These are phyloP conservation scores for Fusarium sp. DNA, from an alignment of 2,329 filamentous ascomycete genomes.

Conservation along the genomic window DNA sequence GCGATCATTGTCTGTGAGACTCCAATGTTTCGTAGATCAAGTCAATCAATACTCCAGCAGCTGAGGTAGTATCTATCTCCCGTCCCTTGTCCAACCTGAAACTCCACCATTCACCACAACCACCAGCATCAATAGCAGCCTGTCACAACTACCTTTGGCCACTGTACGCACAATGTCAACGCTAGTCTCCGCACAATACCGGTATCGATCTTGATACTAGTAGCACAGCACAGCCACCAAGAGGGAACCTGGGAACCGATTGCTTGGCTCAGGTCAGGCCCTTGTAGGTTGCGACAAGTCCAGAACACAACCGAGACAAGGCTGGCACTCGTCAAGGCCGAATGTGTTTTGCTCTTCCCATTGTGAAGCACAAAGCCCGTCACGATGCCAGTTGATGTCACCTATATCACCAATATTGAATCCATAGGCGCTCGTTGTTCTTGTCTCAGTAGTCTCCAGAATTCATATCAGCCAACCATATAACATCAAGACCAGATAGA, in stretches of 20 bases:
- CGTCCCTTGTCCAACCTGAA: constrained; percentile 43
- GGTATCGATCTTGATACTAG: constrained; percentile 43
- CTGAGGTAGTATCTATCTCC: not conserved
- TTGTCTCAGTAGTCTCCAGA: not conserved
- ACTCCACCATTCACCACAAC: constrained; percentile 35
- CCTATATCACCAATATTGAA: constrained; percentile 22
- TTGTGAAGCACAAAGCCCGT: constrained; percentile 31
- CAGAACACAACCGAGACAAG: constrained; percentile 31
- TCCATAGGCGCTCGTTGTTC: constrained; percentile 23
- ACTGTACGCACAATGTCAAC: not conserved
- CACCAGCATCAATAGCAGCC: constrained; percentile 15
- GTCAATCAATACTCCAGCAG: not conserved
- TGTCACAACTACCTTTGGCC: not conserved
- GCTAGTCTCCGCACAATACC: constrained; percentile 21
- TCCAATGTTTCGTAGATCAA: not conserved
- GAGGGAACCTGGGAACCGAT: constrained; percentile 4
- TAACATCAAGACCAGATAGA: constrained; percentile 23
- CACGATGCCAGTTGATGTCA: constrained; percentile 34
- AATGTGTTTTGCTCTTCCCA: constrained; percentile 13
- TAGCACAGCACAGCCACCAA: constrained; percentile 5
- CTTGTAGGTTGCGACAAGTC: constrained; percentile 22
- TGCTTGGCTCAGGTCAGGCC: constrained; percentile 10
- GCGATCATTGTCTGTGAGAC: not conserved
- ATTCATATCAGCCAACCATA: constrained; percentile 31
- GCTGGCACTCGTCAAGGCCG: constrained; percentile 21